These are phyloP conservation scores for Guyanaporus albipodus DNA, from an alignment of 768 basidiomycete genomes.

Conservation along the genomic window DNA sequence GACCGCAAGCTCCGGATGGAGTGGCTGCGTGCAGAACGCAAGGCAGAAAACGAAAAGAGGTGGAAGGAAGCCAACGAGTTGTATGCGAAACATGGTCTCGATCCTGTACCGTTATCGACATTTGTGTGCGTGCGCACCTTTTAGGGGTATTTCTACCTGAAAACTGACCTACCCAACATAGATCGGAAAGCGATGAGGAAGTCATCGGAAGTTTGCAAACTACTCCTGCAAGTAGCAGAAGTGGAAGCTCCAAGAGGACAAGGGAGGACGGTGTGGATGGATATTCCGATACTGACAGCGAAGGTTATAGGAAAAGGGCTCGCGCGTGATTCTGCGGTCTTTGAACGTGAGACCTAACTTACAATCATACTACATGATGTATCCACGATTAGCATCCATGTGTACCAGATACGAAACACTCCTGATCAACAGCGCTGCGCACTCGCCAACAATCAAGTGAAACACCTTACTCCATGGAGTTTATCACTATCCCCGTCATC, in stretches of 20 bases:
- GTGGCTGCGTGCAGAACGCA: slow-evolving; percentile 24
- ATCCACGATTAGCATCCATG: neutral
- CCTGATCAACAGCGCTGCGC: neutral
- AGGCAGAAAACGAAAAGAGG: slow-evolving; percentile 10
- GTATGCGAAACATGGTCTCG: slow-evolving; percentile 4
- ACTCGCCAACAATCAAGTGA: neutral
- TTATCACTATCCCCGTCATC: neutral
- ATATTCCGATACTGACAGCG: neutral
- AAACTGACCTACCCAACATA: slow-evolving; percentile 7
- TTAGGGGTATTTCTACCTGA: neutral
- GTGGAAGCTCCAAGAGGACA: slow-evolving; percentile 14
- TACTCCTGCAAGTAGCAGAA: slow-evolving; percentile 19
- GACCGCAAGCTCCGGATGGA: slow-evolving; percentile 23
- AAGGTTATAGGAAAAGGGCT: slow-evolving; percentile 12
- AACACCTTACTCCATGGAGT: neutral
- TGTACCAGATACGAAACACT: neutral
- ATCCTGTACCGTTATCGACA: slow-evolving; percentile 17
- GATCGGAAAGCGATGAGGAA: slow-evolving; percentile 25
- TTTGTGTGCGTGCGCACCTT: slow-evolving; percentile 19
- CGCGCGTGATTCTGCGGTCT: slow-evolving; percentile 11
- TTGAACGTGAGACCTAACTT: too few species aligned
- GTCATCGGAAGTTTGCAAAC: slow-evolving; percentile 23
- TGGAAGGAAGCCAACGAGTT: slow-evolving; percentile 20
- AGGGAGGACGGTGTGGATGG: slow-evolving; percentile 6
- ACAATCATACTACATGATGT: neutral